Evolutionary conservation across 2,329 filamentous ascomycete genomes (phyloP).

Genomic region (Sarocladium kiliense): DNA sequence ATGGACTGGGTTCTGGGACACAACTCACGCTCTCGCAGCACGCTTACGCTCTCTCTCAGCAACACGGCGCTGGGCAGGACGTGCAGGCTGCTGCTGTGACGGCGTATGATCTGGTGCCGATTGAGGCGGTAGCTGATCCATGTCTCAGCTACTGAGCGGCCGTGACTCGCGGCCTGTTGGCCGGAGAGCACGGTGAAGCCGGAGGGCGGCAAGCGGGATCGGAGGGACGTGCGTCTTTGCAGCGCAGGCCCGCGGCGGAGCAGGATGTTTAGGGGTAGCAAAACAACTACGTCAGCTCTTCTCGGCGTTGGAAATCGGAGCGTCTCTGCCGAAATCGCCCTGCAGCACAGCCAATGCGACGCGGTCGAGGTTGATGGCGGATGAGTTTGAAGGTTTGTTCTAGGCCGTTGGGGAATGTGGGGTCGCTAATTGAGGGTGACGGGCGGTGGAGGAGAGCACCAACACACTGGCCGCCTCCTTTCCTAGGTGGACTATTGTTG

Average conservation of each 20-base stretch:
- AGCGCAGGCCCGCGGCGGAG: too few relatives aligned
- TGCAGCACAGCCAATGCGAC: neutral
- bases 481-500: neutral
- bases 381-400: neutral
- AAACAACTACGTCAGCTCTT: too few relatives aligned
- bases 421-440: neutral
- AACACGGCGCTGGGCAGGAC: slow-evolving; percentile 9
- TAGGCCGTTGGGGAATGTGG: neutral
- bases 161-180: neutral
- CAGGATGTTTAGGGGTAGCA: too few relatives aligned
- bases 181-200: neutral
- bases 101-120: neutral
- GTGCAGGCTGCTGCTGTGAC: neutral
- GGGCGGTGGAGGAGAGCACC: neutral
- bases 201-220: too few relatives aligned
- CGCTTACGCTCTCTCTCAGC: slow-evolving; percentile 21
- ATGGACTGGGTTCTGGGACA: neutral
- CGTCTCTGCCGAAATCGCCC: too few relatives aligned
- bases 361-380: neutral
- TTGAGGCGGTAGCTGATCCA: neutral
- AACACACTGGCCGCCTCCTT: neutral
- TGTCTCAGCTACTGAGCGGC: neutral
- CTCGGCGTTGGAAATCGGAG: too few relatives aligned
- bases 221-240: too few relatives aligned
- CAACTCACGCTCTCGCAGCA: slow-evolving; percentile 20